Percentiles rank a stretch among this genome's conserved stretches.
Conservation (phyloP, 2,329 filamentous ascomycete species). For the Scedosporium minutisporum region DNA sequence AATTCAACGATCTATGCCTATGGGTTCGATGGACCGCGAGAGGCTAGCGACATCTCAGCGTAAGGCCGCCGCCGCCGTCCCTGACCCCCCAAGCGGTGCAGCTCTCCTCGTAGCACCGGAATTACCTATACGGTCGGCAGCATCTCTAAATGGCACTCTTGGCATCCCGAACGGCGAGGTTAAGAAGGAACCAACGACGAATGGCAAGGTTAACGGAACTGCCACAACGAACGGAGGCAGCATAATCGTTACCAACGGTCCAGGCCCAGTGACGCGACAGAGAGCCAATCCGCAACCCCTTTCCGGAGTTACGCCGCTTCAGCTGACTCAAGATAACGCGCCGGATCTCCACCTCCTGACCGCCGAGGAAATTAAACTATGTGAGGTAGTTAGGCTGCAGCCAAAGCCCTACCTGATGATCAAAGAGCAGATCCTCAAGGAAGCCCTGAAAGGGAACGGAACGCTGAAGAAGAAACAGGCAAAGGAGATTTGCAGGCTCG, state of each 20-base stretch:
- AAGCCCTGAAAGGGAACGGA: conserved; percentile 82
- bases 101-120: conserved; percentile 72
- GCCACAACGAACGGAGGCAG: conserved; percentile 38
- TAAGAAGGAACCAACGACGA: conserved; percentile 11
- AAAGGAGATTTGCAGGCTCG: conserved; percentile 73
- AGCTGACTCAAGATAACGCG: conserved; percentile 64
- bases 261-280: conserved; percentile 17
- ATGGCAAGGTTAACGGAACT: conserved; percentile 30
- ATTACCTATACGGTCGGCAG: conserved; percentile 51
- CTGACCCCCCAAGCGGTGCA: conserved; percentile 64
- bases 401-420: conserved; percentile 93
- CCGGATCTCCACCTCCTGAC: conserved; percentile 80
- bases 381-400: conserved; percentile 72
- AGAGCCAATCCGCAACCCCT: conserved; percentile 48
- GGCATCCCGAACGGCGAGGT: conserved; percentile 17
- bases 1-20: conserved; percentile 58
- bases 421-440: conserved; percentile 85
- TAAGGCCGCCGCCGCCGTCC: conserved; percentile 54
- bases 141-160: conserved; percentile 15
- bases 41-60: conserved; percentile 63
- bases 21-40: conserved; percentile 78
- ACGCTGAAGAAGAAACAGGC: conserved; percentile 89
- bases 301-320: conserved; percentile 52
- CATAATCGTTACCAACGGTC: conserved; percentile 34
- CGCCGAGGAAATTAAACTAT: conserved; percentile 75